These are phyloP conservation scores for Lactarius hengduanensis DNA, from an alignment of 768 basidiomycete genomes.

Conservation along the genomic window DNA sequence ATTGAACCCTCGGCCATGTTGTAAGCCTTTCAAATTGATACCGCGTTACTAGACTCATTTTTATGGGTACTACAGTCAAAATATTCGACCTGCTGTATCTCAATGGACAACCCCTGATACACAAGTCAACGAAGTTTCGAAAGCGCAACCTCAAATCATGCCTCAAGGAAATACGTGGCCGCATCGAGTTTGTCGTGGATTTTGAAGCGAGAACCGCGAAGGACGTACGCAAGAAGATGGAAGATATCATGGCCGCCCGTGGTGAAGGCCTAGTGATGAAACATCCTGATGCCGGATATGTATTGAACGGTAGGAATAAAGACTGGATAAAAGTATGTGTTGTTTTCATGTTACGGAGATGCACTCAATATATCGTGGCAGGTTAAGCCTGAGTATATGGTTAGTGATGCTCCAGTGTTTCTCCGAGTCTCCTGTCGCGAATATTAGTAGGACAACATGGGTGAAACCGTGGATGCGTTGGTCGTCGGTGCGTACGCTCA, in stretches of 20 bases:
- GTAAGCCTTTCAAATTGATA: constrained; percentile 47
- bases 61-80: constrained; percentile 63
- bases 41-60: not conserved
- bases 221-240: constrained; percentile 79
- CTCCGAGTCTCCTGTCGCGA: not conserved
- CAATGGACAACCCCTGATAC: constrained; percentile 76
- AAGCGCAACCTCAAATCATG: constrained; percentile 74
- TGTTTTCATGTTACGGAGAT: not conserved
- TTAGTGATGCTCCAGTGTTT: constrained; percentile 34
- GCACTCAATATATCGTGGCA: constrained; percentile 29
- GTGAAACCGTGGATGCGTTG: constrained; percentile 88
- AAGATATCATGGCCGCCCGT: constrained; percentile 75
- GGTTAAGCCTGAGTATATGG: constrained; percentile 90
- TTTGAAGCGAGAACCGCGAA: constrained; percentile 73
- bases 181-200: constrained; percentile 76
- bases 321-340: constrained; percentile 85
- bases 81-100: constrained; percentile 92
- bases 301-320: constrained; percentile 81
- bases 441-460: constrained; percentile 71
- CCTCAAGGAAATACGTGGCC: constrained; percentile 67
- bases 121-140: constrained; percentile 68
- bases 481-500: constrained; percentile 65
- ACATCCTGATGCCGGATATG: constrained; percentile 75
- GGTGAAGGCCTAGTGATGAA: constrained; percentile 96
- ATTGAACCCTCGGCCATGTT: constrained; percentile 83